These are phyloP conservation scores for Brachypodium distachyon DNA, from an alignment of 202 grass and related monocot genomes.

Conservation along the genomic window DNA sequence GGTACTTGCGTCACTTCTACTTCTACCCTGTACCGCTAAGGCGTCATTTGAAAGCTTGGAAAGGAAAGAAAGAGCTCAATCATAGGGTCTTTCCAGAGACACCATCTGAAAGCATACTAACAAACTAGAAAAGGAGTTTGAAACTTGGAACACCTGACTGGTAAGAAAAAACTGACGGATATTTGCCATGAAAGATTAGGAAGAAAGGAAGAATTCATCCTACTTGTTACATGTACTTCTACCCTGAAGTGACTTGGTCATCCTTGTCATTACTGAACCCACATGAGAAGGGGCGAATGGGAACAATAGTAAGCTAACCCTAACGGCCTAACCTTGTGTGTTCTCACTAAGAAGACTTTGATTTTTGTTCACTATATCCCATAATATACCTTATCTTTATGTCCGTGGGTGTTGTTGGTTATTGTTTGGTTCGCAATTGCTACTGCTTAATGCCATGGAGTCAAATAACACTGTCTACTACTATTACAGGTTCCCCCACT, in stretches of 20 bases:
- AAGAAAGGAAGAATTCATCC: neutral
- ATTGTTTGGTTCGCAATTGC: neutral
- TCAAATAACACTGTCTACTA: neutral
- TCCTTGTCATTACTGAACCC: neutral
- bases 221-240: neutral
- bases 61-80: neutral
- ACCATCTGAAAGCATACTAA: neutral
- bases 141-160: neutral
- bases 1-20: slow-evolving; percentile 15
- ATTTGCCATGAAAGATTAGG: neutral
- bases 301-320: neutral
- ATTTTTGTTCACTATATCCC: neutral
- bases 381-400: neutral
- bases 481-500: slow-evolving; percentile 50
- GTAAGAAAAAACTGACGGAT: neutral
- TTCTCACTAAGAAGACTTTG: neutral
- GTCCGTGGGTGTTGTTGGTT: neutral
- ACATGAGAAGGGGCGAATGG: neutral
- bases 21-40: neutral
- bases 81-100: neutral
- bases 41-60: neutral
- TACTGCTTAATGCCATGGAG: neutral
- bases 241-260: neutral
- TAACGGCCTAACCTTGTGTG: neutral
- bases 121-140: neutral